These are phyloP conservation scores for Draba incana DNA, from an alignment of 345 rosid species.

Conservation along the genomic window DNA sequence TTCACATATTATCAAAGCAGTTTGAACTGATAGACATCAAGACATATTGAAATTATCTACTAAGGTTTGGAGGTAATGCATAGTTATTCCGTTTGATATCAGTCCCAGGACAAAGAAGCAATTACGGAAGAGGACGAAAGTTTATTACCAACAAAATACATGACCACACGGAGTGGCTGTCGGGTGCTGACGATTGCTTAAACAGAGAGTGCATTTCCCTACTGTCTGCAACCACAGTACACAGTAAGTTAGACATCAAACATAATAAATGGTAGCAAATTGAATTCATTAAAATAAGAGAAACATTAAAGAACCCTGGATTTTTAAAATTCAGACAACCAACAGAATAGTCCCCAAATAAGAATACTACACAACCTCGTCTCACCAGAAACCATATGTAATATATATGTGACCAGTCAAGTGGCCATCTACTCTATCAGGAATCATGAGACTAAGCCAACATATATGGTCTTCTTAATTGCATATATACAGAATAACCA, in stretches of 20 bases:
- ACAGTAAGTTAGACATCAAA: conserved; percentile 12
- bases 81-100: not conserved
- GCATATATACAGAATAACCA: not conserved
- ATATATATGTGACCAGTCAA: not conserved
- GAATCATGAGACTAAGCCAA: not conserved
- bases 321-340: not conserved
- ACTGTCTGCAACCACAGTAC: conserved; percentile 33
- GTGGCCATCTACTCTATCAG: not conserved
- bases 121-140: conserved; percentile 8
- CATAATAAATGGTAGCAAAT: not conserved
- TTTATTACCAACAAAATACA: conserved; percentile 81
- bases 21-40: not conserved
- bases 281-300: conserved; percentile 1
- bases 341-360: not conserved
- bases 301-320: not conserved
- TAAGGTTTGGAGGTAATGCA: not conserved
- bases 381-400: conserved; percentile 11
- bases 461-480: not conserved
- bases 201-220: conserved; percentile 82
- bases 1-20: conserved; percentile 6
- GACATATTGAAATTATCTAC: not conserved
- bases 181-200: conserved; percentile 79
- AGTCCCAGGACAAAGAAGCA: not conserved
- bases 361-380: not conserved
- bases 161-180: conserved; percentile 95